Evolutionary conservation across 768 basidiomycete genomes (phyloP), one percentile per base, ranked within the genome.

Genomic region (Collybia nuda): DNA sequence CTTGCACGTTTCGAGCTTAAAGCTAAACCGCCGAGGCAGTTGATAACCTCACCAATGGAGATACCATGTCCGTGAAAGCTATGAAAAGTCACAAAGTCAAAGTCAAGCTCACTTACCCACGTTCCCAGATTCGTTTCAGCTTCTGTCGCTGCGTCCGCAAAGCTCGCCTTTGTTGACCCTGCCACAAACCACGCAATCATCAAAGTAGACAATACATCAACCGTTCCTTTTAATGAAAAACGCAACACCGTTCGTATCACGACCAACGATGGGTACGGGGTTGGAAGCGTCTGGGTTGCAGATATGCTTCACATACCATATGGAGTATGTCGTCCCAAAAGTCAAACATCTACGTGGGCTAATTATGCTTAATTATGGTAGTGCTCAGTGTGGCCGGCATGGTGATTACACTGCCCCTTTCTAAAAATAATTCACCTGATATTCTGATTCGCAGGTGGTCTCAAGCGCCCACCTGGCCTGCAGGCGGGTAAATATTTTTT

Each of bases 361-460:
- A 4, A 26, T 28, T 21, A 22, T 23, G 8, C 35, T 5, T n/a
- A 48, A 26, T 40, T n/a, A 18, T 37, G 23, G 44, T 17, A 87
- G 85, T 86, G 86, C 58, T 84, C 85, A 5, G 85, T 85, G 22
- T 86, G 86, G 85, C 82, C 85, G 14, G 81, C 82, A 18, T 84
- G 79, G 75, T 81, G 70, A n/a, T 7, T n/a, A 12, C 17, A 21
- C 23, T 22, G 28, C 22, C 14, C 28, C 6, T 23, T 5, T 28
- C 22, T 40, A 23, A 18, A 14, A n/a, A 7, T 29, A 11, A 12
- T 12, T 44, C 9, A 9, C 22, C 8, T 32, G 21, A 18, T 39
- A 15, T 35, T 39, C 29, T 24, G 12, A 17, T 40, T 19, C 17
- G 8, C 18, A 70, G 70, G 67, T 79, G 77, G 77, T 78, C 79